A percentile compares a stretch with the other conserved stretches of the same genome.
Evolutionary conservation across 371 early-diverging fungal genomes (phyloP).

Genomic region (Mucor circinelloides): DNA sequence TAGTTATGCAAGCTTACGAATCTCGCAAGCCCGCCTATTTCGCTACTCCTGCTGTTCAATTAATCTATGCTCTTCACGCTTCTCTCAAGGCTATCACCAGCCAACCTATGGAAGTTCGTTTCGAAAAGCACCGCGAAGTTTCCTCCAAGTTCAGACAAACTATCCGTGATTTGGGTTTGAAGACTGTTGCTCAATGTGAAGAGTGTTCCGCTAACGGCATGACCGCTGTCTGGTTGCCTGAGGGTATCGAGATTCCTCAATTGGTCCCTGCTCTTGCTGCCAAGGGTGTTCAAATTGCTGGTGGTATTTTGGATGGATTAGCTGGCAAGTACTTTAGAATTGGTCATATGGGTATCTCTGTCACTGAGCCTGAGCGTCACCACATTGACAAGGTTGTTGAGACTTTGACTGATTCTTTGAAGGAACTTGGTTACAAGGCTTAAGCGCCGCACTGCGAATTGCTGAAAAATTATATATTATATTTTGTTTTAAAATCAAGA

Average conservation of each 20-base stretch:
- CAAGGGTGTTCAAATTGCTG: constrained; percentile 90
- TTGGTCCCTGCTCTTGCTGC: constrained; percentile 76
- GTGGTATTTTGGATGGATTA: constrained; percentile 88
- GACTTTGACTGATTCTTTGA: constrained; percentile 72
- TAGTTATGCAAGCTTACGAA: constrained; percentile 94
- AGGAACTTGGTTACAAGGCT: constrained; percentile 59
- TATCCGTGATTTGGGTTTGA: constrained; percentile 73
- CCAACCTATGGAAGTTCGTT: constrained; percentile 71
- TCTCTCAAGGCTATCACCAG: constrained; percentile 81
- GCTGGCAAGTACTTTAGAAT: constrained; percentile 94
- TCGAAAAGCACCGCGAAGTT: constrained; percentile 70
- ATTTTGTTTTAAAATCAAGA: not conserved
- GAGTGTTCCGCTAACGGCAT: constrained; percentile 88
- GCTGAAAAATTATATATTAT: not conserved
- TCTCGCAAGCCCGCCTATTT: constrained; percentile 91
- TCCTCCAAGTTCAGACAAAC: constrained; percentile 75
- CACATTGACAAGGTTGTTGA: constrained; percentile 78
- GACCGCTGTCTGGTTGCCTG: constrained; percentile 95
- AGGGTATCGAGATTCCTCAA: constrained; percentile 76
- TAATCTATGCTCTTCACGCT: constrained; percentile 86
- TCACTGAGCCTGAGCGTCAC: constrained; percentile 70
- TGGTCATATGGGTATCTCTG: constrained; percentile 93
- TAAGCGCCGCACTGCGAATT: not conserved
- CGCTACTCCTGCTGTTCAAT: constrained; percentile 97
- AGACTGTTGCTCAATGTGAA: constrained; percentile 65